These are phyloP conservation scores for Rhododendron vialii DNA, from an alignment of 148 eudicot species.

Conservation along the genomic window DNA sequence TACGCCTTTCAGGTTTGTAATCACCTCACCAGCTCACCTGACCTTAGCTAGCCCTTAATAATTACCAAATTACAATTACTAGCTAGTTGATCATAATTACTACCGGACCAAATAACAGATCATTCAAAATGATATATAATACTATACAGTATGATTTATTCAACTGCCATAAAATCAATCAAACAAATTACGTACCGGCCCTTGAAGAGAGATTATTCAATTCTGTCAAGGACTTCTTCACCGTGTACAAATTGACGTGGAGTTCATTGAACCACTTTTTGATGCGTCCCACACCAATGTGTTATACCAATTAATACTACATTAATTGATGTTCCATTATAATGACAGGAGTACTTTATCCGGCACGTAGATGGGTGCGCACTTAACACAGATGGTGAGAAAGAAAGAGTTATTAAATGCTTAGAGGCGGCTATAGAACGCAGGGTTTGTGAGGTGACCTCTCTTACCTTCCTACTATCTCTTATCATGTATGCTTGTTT, in stretches of 20 bases:
- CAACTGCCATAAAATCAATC: too few species aligned
- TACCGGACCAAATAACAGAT: too few species aligned
- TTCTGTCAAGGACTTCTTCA: background rate
- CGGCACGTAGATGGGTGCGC: slow-evolving; percentile 69
- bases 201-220: background rate
- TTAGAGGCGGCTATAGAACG: slow-evolving; percentile 82
- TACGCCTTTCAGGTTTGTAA: background rate
- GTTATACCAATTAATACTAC: background rate
- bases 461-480: background rate
- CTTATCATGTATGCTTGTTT: background rate
- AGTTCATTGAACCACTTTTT: background rate
- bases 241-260: background rate
- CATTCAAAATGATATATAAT: too few species aligned
- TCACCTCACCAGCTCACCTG: background rate
- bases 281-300: background rate
- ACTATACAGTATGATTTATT: too few species aligned
- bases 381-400: slow-evolving; percentile 58
- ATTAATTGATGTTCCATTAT: too few species aligned
- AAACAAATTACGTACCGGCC: background rate
- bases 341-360: slow-evolving; percentile 64
- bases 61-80: too few species aligned
- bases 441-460: slow-evolving; percentile 64
- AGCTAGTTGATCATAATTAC: too few species aligned
- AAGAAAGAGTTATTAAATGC: slow-evolving; percentile 65
- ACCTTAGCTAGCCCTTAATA: too few species aligned